Percentiles rank a stretch among this genome's conserved stretches.
phyloP scores from a whole-genome alignment of 495 filamentous ascomycete genomes.

The Cladorrhinum samala region DNA sequence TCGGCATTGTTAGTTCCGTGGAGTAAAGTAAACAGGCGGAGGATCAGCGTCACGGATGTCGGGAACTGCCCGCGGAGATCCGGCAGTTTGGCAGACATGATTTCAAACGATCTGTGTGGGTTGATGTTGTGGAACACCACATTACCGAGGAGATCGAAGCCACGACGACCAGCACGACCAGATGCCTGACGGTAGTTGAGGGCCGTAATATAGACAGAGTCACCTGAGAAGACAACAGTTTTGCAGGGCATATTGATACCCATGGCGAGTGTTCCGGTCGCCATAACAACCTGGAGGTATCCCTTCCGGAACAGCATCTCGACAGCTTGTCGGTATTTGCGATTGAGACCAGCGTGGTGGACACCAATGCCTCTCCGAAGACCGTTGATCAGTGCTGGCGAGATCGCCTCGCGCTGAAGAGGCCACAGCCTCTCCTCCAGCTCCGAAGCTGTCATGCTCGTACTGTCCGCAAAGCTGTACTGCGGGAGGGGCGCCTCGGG shows the following conservation, averaged over 20 bases:
- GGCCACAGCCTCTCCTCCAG: conserved; percentile 41
- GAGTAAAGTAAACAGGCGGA: conserved; percentile 61
- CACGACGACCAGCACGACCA: conserved; percentile 71
- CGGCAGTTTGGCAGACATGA: conserved; percentile 65
- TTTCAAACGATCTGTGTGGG: conserved; percentile 47
- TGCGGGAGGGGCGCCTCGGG: conserved; percentile 54
- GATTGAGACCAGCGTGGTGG: conserved; percentile 74
- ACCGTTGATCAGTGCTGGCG: conserved; percentile 44
- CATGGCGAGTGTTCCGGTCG: conserved; percentile 68
- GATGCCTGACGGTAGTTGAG: conserved; percentile 71
- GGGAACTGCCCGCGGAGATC: conserved; percentile 74
- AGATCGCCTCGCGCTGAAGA: conserved; percentile 41
- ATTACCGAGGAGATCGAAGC: conserved; percentile 75
- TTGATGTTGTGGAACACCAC: conserved; percentile 65
- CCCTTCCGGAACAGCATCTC: conserved; percentile 72
- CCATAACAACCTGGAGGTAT: conserved; percentile 64
- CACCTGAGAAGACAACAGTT: conserved; percentile 70
- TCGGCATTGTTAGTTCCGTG: conserved; percentile 55
- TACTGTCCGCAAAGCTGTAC: conserved; percentile 60
- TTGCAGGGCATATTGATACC: conserved; percentile 86
- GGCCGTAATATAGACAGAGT: conserved; percentile 64
- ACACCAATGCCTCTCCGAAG: conserved; percentile 63
- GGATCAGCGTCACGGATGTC: conserved; percentile 63
- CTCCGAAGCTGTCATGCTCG: conserved; percentile 47
- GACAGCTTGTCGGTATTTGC: conserved; percentile 64